Base-by-base conservation (phyloP, 306 rosid genomes). In the Echinosophora koreensis region DNA sequence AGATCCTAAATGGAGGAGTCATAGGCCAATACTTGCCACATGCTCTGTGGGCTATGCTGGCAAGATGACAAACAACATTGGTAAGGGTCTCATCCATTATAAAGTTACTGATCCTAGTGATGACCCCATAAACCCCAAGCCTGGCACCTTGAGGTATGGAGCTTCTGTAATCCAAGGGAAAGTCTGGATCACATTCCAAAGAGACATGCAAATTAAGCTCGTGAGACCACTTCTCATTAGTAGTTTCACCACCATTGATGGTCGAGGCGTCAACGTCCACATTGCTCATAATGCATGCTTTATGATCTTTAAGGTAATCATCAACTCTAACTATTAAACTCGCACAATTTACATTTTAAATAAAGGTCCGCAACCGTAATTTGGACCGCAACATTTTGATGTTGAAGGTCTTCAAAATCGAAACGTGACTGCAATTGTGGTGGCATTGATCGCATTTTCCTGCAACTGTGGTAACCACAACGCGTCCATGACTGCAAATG, bases 201-300 rank as follows among this genome's bases (percentile, higher is more conserved):
- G 39, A 32, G 69, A 78, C 38, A 85, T 81, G 81, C 14, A 55
- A 5, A 85, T 81, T 62, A 62, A 5, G 27, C 79, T 85, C 1
- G 34, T 1, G 2, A 85, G 22, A 58, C 72, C 79, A 16, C 76
- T 81, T 56, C 84, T 85, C 18, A 56, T 85, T 14, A 85, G 85
- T 49, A 85, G 83, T 50, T 85, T 85, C 76, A 85, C 88, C 14
- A 17, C 81, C 41, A 81, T 85, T 5, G 83, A 85, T 78, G 86
- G 86, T 41, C 79, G 79, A 5, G 88, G 75, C 1, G 56, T 55
- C 56, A 62, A 62, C 2, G 17, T 81, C 8, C 57, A 77, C 62
- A 60, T 81, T 68, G 62, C 42, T 38, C 2, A 68, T n/a, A 73
- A 73, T 68, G 88, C 85, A 37, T 81, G 83, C 62, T 47, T 81